These are phyloP conservation scores for Coniella lustricola DNA, from an alignment of 2,329 filamentous ascomycete species.

Conservation along the genomic window DNA sequence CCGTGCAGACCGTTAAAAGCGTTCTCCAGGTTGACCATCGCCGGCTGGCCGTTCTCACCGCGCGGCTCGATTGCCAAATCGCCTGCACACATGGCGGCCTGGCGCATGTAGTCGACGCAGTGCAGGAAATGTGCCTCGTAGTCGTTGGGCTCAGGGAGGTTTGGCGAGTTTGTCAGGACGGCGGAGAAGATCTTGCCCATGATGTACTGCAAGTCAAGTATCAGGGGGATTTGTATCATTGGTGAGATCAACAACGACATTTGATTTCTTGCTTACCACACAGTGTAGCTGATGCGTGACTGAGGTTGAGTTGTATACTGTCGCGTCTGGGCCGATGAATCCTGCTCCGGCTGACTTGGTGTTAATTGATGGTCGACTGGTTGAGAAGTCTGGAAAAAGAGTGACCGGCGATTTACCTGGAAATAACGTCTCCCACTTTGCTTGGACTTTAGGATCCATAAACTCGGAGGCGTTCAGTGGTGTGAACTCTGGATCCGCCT, in stretches of 20 bases:
- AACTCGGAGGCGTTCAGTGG: slow-evolving; percentile 33
- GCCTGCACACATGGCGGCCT: slow-evolving; percentile 22
- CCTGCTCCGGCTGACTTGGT: slow-evolving; percentile 3
- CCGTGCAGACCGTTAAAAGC: slow-evolving; percentile 21
- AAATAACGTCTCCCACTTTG: slow-evolving; percentile 33
- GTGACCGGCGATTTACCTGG: slow-evolving; percentile 29
- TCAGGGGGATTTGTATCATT: too few relatives aligned
- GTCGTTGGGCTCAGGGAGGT: slow-evolving; percentile 17
- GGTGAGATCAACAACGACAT: too few relatives aligned
- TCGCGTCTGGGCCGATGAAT: slow-evolving; percentile 1
- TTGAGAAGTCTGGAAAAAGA: too few relatives aligned
- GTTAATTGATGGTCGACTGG: neutral
- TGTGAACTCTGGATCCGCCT: slow-evolving; percentile 31
- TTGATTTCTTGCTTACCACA: slow-evolving; percentile 23
- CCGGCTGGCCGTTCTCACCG: slow-evolving; percentile 18
- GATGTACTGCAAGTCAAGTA: too few relatives aligned
- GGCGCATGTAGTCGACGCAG: slow-evolving; percentile 23
- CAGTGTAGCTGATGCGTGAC: slow-evolving; percentile 36
- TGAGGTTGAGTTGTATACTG: slow-evolving; percentile 34
- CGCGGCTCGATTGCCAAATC: slow-evolving; percentile 23
- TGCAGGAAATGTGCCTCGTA: slow-evolving; percentile 32
- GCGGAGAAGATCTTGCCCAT: slow-evolving; percentile 28
- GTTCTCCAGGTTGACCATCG: slow-evolving; percentile 19
- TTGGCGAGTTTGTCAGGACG: slow-evolving; percentile 16
- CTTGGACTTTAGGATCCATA: slow-evolving; percentile 28